A percentile compares a stretch with the other conserved stretches of the same genome.
phyloP scores from a whole-genome alignment of 169 alveolate species.

The Babesia sp. region DNA sequence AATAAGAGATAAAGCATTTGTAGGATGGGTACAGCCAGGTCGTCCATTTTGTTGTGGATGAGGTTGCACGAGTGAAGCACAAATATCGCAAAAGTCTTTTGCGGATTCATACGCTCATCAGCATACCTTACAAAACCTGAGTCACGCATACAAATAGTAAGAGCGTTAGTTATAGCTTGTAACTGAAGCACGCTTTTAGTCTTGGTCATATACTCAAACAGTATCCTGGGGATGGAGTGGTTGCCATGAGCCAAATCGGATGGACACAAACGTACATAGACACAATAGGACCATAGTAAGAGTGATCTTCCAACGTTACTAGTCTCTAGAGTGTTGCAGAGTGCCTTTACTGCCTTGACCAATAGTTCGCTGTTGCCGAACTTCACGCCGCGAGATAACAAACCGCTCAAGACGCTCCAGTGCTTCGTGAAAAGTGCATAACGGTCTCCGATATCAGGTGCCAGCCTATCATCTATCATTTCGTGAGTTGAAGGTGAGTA shows the following conservation, averaged over 20 bases:
- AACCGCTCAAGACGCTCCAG: conserved; percentile 42
- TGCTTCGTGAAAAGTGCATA: conserved; percentile 42
- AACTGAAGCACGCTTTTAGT: conserved; percentile 64
- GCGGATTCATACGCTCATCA: conserved; percentile 70
- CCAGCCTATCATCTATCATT: conserved; percentile 22
- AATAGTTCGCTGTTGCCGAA: conserved; percentile 15
- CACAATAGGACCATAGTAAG: conserved; percentile 51
- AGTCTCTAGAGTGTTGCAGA: conserved; percentile 28
- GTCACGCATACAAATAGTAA: conserved; percentile 71
- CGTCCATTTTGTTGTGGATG: conserved; percentile 71
- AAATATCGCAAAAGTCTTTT: conserved; percentile 69
- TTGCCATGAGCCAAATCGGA: conserved; percentile 67
- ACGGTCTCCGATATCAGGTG: conserved; percentile 30
- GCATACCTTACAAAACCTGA: conserved; percentile 65
- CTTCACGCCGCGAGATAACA: conserved; percentile 28
- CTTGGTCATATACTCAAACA: conserved; percentile 71
- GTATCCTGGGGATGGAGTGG: conserved; percentile 68
- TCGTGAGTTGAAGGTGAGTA: neutral
- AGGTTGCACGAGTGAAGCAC: conserved; percentile 71
- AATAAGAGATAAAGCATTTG: conserved; percentile 32
- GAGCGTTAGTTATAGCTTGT: conserved; percentile 68
- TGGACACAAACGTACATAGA: conserved; percentile 54
- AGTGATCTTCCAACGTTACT: conserved; percentile 17
- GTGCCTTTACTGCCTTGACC: conserved; percentile 43
- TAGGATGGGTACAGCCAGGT: conserved; percentile 43